Evolutionary conservation across 2,329 filamentous ascomycete species (phyloP), one percentile per base, ranked within the genome.

Genomic region (Trichoderma brevicompactum): DNA sequence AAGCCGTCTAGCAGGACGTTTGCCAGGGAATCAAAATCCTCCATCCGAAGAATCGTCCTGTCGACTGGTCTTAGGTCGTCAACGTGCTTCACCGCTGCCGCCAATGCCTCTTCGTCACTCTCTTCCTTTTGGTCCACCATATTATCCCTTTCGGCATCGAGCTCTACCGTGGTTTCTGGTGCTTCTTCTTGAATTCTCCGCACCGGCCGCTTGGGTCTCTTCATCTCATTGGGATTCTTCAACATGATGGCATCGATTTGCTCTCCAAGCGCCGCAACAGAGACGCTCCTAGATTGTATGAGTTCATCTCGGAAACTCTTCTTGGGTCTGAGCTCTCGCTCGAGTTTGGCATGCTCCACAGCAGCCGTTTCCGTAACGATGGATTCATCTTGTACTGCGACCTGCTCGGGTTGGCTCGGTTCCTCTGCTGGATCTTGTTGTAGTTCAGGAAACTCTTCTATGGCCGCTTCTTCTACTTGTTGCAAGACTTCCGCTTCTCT

Each of bases 191-290:
- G 66, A 9, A 74, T 34, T 17, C 68, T 67, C 0, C 68, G 66
- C 0, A 68, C 34, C 0, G 66, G 2, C 56, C 65, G 72, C 43
- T 62, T 71, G 8, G 68, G 19, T 6, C 43, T 66, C 48, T 64
- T 70, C 66, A 76, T 68, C 50, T 69, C 71, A 23, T 78, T 75
- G 7, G 77, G 76, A 49, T 79, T 78, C 28, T 76, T 75, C 58
- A 86, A 75, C 41, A 87, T 75, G 52, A 87, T 80, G 28, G 81
- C 81, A 15, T 80, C 75, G 12, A 79, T 79, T 2, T 73, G 73
- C 38, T 72, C 65, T 19, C 79, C 79, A 3, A 80, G 74, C 1
- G 77, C 75, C 3, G 71, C 68, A 15, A 77, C 70, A 1, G 72
- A 73, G 6, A 80, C 67, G 32, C 69, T 66, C n/a, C 72, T 68